Percentiles rank a stretch among this genome's conserved stretches.
Conservation (phyloP, 306 rosid species). For the Dryas drummondii region DNA sequence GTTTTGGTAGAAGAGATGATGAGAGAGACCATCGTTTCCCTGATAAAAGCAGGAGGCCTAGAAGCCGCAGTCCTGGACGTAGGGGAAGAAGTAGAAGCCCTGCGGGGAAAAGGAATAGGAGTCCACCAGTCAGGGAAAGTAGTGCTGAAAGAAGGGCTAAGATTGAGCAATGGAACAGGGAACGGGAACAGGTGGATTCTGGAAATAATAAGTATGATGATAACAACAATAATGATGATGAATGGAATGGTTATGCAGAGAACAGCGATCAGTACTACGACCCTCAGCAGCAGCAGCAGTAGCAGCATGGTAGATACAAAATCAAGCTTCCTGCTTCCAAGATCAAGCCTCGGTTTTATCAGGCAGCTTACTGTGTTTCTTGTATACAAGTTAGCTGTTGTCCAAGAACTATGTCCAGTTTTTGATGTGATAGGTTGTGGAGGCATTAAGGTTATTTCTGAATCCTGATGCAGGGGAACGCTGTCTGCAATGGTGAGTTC, state of each 20-base stretch:
- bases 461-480: conserved; percentile 12
- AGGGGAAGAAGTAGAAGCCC: conserved; percentile 91
- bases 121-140: conserved; percentile 76
- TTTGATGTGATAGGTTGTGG: conserved; percentile 24
- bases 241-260: conserved; percentile 38
- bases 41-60: conserved; percentile 66
- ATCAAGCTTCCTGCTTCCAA: conserved; percentile 31
- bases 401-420: conserved; percentile 30
- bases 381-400: conserved; percentile 43
- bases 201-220: conserved; percentile 39
- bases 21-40: conserved; percentile 67
- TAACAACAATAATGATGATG: conserved; percentile 37
- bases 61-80: conserved; percentile 93
- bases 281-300: conserved; percentile 44
- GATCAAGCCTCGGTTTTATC: conserved; percentile 27
- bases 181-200: conserved; percentile 56
- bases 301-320: conserved; percentile 29
- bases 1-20: conserved; percentile 65
- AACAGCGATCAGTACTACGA: conserved; percentile 52
- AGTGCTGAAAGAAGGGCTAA: conserved; percentile 94
- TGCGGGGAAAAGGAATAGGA: conserved; percentile 61
- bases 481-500: conserved; percentile 11
- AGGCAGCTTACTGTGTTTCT: conserved; percentile 35
- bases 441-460: conserved; percentile 18
- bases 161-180: conserved; percentile 96